These are phyloP conservation scores for Endocalyx cinctus DNA, from an alignment of 2,329 filamentous ascomycete genomes.

Conservation along the genomic window DNA sequence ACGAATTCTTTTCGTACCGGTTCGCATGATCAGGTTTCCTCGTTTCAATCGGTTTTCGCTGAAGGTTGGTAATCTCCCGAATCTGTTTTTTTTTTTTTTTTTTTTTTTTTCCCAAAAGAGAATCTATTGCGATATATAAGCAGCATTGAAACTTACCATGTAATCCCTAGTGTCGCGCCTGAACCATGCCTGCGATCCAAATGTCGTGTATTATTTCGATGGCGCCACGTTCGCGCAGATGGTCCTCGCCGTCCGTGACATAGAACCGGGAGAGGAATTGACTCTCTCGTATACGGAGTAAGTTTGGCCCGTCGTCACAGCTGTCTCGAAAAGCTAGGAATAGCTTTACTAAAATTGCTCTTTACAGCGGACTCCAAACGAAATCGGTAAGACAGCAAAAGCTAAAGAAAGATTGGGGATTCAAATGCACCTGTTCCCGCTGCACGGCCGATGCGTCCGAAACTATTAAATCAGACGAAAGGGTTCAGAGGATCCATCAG, in stretches of 20 bases:
- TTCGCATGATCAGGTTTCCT: constrained; percentile 15
- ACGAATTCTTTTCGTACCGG: constrained; percentile 26
- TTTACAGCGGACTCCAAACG: too few relatives aligned
- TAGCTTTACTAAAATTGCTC: too few relatives aligned
- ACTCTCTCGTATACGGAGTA: constrained; percentile 36
- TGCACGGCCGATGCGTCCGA: constrained; percentile 26
- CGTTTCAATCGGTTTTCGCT: constrained; percentile 27
- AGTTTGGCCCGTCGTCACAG: too few relatives aligned
- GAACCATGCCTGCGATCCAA: constrained; percentile 39
- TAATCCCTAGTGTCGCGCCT: constrained; percentile 35
- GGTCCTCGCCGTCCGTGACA: constrained; percentile 32
- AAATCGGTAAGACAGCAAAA: constrained; percentile 22
- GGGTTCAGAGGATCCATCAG: constrained; percentile 26
- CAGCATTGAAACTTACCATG: too few relatives aligned
- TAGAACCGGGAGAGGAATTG: constrained; percentile 35
- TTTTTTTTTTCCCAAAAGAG: too few relatives aligned
- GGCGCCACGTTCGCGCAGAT: constrained; percentile 30
- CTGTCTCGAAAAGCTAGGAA: too few relatives aligned
- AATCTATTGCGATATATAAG: too few relatives aligned
- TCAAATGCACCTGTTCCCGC: constrained; percentile 32
- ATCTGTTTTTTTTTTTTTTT: too few relatives aligned
- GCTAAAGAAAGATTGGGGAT: constrained; percentile 32
- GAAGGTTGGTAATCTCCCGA: constrained; percentile 19
- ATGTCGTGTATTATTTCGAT: constrained; percentile 34
- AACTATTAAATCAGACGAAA: constrained; percentile 27